Base-by-base conservation (phyloP, 2,329 filamentous ascomycete species). In the Orbilia ellipsospora region DNA sequence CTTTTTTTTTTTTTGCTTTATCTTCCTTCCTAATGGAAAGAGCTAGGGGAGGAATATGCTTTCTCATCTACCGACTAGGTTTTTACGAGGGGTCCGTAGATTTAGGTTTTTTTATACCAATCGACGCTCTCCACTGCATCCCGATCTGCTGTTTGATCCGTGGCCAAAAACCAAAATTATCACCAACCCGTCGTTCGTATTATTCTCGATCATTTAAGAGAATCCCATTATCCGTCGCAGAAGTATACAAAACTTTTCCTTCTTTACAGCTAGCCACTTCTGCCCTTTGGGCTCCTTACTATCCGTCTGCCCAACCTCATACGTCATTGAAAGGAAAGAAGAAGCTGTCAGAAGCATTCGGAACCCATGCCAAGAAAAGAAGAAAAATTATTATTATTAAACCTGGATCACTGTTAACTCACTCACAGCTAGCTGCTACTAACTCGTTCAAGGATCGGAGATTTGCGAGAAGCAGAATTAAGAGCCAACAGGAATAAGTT, bases 81-180 rank as follows among this genome's bases (percentile, higher is more conserved):
- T 23, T 52, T 23, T 20, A 48, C 44, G 4, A 18, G 44, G 44
- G 44, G 44, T 23, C 1, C 6, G 13, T 48, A n/a, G 13, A n/a
- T 48, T 48, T 48, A 18, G 44, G 44, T 48, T 48, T 52, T 20
- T 20, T 20, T 52, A n/a, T 52, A 52, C 50, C n/a, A 20, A 26
- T 18, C 50, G 31, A 36, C 31, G 31, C 31, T 2, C 31, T 36
- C 31, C 31, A 36, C 10, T 8, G 13, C 20, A 36, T 45, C 44
- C 55, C 36, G 57, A 61, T 61, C 42, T 50, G 20, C 42, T 50
- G 42, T 31, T 28, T 50, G 57, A 61, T 61, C 57, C 23, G 57
- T 61, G 57, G 57, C 42, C 57, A 61, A 26, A 45, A 26, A 13
- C 18, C 44, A 13, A 23, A 10, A 59, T 59, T 23, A 48, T 18